Evolutionary conservation across 2,329 filamentous ascomycete genomes (phyloP).

Genomic region (Lasiodiplodia sp.): DNA sequence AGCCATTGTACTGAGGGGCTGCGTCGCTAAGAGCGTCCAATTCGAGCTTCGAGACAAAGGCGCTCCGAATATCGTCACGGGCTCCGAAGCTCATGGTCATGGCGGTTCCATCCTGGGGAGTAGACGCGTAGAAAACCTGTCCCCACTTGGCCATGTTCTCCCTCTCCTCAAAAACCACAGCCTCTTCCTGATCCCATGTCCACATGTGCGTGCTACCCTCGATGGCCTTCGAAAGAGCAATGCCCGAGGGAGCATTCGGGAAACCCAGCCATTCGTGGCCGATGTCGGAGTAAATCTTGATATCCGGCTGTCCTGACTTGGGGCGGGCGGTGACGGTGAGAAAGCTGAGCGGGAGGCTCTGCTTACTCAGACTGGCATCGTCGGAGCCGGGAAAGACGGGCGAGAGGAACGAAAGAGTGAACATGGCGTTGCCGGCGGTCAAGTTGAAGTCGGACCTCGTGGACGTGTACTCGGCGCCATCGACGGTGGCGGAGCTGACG

Average conservation of each 20-base stretch:
- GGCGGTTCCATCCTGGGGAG: neutral
- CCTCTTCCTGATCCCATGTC: conserved; percentile 42
- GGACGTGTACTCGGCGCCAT: conserved; percentile 50
- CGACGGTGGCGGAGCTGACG: conserved; percentile 45
- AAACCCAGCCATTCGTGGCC: conserved; percentile 54
- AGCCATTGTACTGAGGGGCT: conserved; percentile 28
- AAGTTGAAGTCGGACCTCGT: conserved; percentile 52
- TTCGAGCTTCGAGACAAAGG: conserved; percentile 14
- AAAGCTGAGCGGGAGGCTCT: conserved; percentile 55
- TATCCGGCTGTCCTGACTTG: conserved; percentile 32
- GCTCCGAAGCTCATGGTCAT: conserved; percentile 28
- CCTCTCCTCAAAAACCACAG: conserved; percentile 43
- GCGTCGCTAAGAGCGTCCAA: conserved; percentile 40
- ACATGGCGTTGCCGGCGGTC: conserved; percentile 44
- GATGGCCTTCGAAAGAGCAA: conserved; percentile 36
- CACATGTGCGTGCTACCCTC: conserved; percentile 41
- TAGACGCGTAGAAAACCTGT: conserved; percentile 49
- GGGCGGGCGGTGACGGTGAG: conserved; percentile 47
- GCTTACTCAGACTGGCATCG: conserved; percentile 48
- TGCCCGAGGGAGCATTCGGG: conserved; percentile 32
- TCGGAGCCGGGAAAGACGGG: conserved; percentile 47
- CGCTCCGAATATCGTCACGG: conserved; percentile 14
- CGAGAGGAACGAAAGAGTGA: conserved; percentile 55
- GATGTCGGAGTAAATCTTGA: conserved; percentile 54
- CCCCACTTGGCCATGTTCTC: conserved; percentile 55